Evolutionary conservation across 495 filamentous ascomycete species (phyloP).

Genomic region (Lasiosphaeria hispida): DNA sequence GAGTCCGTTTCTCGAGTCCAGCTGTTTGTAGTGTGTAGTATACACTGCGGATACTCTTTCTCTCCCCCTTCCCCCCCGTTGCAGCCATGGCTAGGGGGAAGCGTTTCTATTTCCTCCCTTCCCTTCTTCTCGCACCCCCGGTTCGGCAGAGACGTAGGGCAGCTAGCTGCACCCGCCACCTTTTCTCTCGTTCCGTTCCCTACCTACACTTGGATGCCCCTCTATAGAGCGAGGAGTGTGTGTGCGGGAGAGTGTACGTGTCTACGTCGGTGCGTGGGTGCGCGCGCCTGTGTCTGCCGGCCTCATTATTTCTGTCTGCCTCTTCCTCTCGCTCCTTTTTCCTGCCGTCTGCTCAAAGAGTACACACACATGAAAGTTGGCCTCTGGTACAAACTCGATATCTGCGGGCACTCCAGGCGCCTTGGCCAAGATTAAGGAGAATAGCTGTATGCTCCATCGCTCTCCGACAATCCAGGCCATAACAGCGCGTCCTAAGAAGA

Average conservation of each 20-base stretch:
- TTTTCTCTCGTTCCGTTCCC: neutral
- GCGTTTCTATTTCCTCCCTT: slow-evolving; percentile 13
- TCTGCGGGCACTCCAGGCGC: neutral
- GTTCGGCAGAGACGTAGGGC: slow-evolving; percentile 8
- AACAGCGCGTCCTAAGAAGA: slow-evolving; percentile 21
- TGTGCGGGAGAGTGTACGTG: too few relatives aligned
- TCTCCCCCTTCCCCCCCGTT: too few relatives aligned
- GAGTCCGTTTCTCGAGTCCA: too few relatives aligned
- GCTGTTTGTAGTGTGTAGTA: neutral
- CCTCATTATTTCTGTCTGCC: too few relatives aligned
- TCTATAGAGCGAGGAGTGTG: neutral
- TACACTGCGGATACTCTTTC: neutral
- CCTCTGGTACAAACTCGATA: neutral
- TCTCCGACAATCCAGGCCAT: slow-evolving; percentile 18
- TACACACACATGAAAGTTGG: neutral
- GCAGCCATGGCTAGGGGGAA: neutral
- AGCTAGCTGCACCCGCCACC: slow-evolving; percentile 9
- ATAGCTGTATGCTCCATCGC: slow-evolving; percentile 3
- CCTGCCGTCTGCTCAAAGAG: too few relatives aligned
- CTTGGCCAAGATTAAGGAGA: slow-evolving; percentile 10
- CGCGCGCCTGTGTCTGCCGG: too few relatives aligned
- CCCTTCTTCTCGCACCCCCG: neutral
- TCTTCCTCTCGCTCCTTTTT: too few relatives aligned
- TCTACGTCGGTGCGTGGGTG: too few relatives aligned
- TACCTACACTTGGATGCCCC: neutral